Base-by-base conservation (phyloP, 495 filamentous ascomycete species). In the Tuber melanosporum region DNA sequence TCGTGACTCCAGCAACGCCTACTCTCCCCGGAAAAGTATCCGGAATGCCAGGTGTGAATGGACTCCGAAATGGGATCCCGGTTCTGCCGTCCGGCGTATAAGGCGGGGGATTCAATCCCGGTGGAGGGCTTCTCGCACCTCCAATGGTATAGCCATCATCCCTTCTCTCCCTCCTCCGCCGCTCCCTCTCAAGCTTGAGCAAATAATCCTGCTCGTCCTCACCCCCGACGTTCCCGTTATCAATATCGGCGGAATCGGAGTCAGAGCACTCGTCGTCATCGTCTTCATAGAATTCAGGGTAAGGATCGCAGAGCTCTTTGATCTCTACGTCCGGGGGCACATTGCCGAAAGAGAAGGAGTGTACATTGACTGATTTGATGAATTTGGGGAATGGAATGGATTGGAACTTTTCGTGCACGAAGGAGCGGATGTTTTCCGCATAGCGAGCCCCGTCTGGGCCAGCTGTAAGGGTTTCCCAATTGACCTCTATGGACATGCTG, bases 361-460 rank as follows among this genome's bases (percentile, higher is more conserved):
- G 95, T 42, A 97, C 93, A 32, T 94, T 90, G 57, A 99, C 96
- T 15, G 93, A 95, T 78, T 95, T 94, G 85, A 99, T 98, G 86
- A 98, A 98, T 73, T 93, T 92, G 49, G 95, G 95, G 44, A 99
- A 88, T 20, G 92, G 87, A 66, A 98, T 90, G 71, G 92, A 88
- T 85, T 99, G 95, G 85, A 99, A 99, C 83, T 92, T 94, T 82
- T 92, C 90, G 85, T 99, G 93, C 80, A 99, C 92, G 85, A 98
- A 98, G 83, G 91, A 91, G 76, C 94, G 93, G 83, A 99, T 95
- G 73, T 87, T 87, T 79, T 93, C 90, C 12, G 95, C 94, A 73
- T 97, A 90, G 44, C 89, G 91, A 76, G 89, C 86, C 26, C 96
- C 94, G 83, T 97, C 94, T 42, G 92, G 89, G 22, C 95, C 95